phyloP scores from a whole-genome alignment of 1,139 yeast species.

The Candida sanyaensis region DNA sequence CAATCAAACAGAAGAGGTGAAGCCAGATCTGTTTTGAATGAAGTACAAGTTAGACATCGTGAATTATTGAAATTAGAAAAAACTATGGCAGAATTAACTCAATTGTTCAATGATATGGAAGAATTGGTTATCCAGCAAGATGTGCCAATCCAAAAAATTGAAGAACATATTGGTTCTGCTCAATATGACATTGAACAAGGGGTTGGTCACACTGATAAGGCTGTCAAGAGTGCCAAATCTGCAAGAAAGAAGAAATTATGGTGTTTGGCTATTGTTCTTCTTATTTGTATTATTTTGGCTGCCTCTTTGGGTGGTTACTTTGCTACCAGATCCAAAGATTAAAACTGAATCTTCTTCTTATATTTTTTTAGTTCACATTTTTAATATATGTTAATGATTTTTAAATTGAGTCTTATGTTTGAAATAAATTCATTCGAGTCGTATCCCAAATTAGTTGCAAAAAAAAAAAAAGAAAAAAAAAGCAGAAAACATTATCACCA shows the following conservation, averaged over 20 bases:
- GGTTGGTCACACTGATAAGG: conserved; percentile 90
- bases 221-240: conserved; percentile 83
- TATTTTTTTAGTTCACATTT: background rate
- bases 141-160: conserved; percentile 80
- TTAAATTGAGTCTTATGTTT: background rate
- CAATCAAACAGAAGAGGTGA: conserved; percentile 95
- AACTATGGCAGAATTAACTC: conserved; percentile 94
- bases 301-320: conserved; percentile 65
- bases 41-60: conserved; percentile 94
- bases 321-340: too few relatives aligned
- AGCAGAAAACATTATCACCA: too few relatives aligned
- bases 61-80: conserved; percentile 94
- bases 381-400: background rate
- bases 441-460: too few relatives aligned
- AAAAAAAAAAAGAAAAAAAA: too few relatives aligned
- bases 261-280: conserved; percentile 69
- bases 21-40: conserved; percentile 92
- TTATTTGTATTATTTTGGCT: conserved; percentile 65
- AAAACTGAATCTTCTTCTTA: background rate
- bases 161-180: conserved; percentile 78
- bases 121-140: conserved; percentile 96
- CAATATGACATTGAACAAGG: conserved; percentile 93
- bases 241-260: conserved; percentile 93
- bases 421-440: too few relatives aligned
- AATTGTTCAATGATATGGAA: conserved; percentile 95